These are phyloP conservation scores for Oryza nivara DNA, from an alignment of 176 grass and related monocot species.

Conservation along the genomic window DNA sequence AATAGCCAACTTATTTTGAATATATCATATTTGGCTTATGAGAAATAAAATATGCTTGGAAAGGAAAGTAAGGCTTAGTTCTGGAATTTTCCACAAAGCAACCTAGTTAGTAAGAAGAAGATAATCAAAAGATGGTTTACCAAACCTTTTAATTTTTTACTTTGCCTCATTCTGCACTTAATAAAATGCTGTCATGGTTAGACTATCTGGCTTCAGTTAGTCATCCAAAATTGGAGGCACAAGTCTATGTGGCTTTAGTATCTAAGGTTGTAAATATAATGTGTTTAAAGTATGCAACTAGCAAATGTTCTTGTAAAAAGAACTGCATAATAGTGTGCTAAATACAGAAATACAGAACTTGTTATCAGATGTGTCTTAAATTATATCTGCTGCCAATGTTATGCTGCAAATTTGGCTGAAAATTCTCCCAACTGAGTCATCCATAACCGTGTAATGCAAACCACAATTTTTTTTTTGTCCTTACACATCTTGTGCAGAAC, in stretches of 20 bases:
- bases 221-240: slow-evolving; percentile 24
- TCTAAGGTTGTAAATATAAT: slow-evolving; percentile 4
- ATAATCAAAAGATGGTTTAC: slow-evolving; percentile 5
- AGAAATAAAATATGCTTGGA: slow-evolving; percentile 27
- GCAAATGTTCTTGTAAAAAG: background rate
- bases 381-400: background rate
- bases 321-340: background rate
- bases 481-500: background rate
- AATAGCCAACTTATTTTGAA: slow-evolving; percentile 19
- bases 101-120: background rate
- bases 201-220: slow-evolving; percentile 35
- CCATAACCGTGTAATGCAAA: background rate
- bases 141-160: slow-evolving; percentile 28
- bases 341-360: background rate
- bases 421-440: background rate
- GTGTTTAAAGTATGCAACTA: background rate
- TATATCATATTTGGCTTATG: slow-evolving; percentile 22
- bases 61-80: slow-evolving; percentile 5
- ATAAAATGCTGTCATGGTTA: slow-evolving; percentile 11
- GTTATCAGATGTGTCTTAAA: slow-evolving; percentile 3
- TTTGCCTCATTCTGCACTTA: background rate
- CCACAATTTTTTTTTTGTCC: background rate
- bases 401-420: slow-evolving; percentile 12
- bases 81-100: slow-evolving; percentile 6
- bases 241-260: background rate